phyloP scores from a whole-genome alignment of 2,329 filamentous ascomycete species.

The Colletotrichum eleusines region DNA sequence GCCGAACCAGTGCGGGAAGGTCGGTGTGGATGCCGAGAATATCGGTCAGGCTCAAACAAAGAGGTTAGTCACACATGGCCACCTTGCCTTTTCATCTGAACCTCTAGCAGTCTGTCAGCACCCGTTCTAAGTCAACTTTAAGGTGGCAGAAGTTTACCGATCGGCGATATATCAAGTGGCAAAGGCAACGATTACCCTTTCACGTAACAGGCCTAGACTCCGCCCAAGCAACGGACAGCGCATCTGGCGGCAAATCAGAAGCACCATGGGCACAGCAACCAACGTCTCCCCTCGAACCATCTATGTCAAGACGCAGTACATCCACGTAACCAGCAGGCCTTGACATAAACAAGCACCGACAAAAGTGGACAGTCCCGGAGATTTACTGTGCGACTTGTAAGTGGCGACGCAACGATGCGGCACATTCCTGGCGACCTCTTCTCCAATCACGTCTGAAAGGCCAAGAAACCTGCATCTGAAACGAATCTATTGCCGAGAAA shows the following conservation, averaged over 20 bases:
- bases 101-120: not conserved
- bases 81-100: slow-evolving; percentile 3
- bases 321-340: not conserved
- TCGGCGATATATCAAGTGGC: not conserved
- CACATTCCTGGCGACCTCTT: not conserved
- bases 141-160: not conserved
- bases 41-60: not conserved
- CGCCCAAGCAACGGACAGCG: not conserved
- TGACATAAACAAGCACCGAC: not conserved
- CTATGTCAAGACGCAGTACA: not conserved
- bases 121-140: not conserved
- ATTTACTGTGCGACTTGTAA: not conserved
- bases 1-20: not conserved
- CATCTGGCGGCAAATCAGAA: not conserved
- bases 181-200: not conserved
- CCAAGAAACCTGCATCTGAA: slow-evolving; percentile 12
- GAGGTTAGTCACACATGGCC: not conserved
- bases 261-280: not conserved
- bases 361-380: not conserved
- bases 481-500: slow-evolving; percentile 26
- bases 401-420: not conserved
- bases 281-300: not conserved
- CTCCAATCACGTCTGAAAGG: not conserved
- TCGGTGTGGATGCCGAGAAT: not conserved
- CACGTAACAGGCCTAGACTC: not conserved